Conservation (phyloP, 2,329 filamentous ascomycete genomes). For the Cadophora luteo-olivacea region DNA sequence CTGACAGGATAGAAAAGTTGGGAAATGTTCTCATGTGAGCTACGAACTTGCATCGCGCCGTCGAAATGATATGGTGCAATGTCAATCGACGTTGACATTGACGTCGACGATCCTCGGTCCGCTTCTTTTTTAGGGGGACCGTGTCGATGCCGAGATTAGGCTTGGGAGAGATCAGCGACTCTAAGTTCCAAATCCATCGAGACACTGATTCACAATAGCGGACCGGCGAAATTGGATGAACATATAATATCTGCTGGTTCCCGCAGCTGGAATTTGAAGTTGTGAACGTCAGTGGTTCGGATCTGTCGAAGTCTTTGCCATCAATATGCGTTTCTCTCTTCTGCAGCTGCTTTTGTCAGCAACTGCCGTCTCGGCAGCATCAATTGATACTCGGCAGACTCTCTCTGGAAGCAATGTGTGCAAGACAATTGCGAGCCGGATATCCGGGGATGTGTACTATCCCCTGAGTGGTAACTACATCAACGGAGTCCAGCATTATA, state of each 20-base stretch:
- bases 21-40: background rate
- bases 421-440: background rate
- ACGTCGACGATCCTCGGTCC: background rate
- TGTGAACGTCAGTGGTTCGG: background rate
- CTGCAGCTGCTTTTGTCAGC: background rate
- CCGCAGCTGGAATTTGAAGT: background rate
- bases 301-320: background rate
- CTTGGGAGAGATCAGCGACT: background rate
- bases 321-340: background rate
- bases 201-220: conserved; percentile 3
- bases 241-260: background rate
- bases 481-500: conserved; percentile 38
- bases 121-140: background rate
- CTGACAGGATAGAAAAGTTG: background rate
- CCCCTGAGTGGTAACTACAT: conserved; percentile 3
- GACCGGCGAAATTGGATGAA: background rate
- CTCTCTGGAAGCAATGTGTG: conserved; percentile 4
- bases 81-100: background rate
- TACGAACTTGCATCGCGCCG: background rate
- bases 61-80: background rate
- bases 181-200: too few species aligned
- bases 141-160: background rate
- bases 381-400: background rate
- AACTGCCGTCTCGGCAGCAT: background rate
- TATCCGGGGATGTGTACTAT: conserved; percentile 2